Conservation (phyloP, 305 asterid genomes). For the Solanum hybrid region DNA sequence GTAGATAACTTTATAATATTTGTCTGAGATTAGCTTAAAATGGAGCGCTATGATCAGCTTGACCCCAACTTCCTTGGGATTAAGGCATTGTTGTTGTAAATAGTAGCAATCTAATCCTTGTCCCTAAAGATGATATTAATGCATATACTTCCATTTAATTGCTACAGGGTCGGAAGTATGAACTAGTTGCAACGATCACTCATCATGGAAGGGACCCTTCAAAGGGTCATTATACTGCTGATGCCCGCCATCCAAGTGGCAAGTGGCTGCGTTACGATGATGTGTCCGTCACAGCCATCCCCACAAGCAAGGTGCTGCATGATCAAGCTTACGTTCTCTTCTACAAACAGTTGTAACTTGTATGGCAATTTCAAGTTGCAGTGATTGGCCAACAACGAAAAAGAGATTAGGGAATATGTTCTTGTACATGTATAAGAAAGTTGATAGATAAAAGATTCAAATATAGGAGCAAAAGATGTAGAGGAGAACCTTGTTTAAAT, state of each 20-base stretch:
- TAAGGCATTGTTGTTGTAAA: not conserved
- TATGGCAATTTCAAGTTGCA: conserved; percentile 13
- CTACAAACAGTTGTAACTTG: conserved; percentile 54
- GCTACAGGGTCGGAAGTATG: conserved; percentile 47
- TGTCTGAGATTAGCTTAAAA: not conserved
- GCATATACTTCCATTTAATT: not conserved
- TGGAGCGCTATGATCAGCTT: not conserved
- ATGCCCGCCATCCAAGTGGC: conserved; percentile 65
- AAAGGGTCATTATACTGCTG: conserved; percentile 84
- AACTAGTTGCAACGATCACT: conserved; percentile 72
- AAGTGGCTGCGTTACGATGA: conserved; percentile 76
- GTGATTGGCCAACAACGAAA: not conserved
- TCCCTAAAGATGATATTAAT: not conserved
- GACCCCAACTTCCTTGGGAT: not conserved
- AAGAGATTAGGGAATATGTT: conserved; percentile 12
- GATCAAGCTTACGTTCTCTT: conserved; percentile 79
- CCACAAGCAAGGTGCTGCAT: conserved; percentile 56
- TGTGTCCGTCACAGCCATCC: conserved; percentile 48
- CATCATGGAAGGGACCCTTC: conserved; percentile 82
- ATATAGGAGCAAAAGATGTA: conserved; percentile 18
- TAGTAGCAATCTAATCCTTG: not conserved
- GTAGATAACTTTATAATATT: not conserved
- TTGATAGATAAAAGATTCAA: conserved; percentile 8
- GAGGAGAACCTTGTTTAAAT: not conserved
- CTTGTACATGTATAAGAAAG: conserved; percentile 30